Conservation (phyloP, 306 rosid genomes). For the Potentilla sterilis region DNA sequence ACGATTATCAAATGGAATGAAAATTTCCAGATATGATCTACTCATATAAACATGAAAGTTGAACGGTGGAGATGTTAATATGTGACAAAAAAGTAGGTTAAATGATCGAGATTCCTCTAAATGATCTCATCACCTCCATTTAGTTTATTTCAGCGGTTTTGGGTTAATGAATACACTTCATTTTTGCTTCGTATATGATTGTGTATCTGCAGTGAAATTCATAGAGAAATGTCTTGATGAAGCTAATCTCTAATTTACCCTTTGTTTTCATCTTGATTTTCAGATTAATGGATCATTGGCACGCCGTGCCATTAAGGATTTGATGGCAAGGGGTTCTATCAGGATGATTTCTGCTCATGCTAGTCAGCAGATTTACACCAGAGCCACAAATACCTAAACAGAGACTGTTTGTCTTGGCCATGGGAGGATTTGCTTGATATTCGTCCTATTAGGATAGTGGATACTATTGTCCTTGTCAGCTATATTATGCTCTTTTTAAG, state of each 20-base stretch:
- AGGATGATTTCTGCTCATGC: conserved; percentile 29
- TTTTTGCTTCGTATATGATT: not conserved
- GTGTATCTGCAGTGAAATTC: not conserved
- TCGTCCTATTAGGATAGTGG: not conserved
- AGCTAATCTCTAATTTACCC: too few relatives aligned
- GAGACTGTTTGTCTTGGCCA: not conserved
- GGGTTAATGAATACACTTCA: not conserved
- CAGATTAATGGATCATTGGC: conserved; percentile 12
- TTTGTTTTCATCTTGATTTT: not conserved
- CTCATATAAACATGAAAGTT: too few relatives aligned
- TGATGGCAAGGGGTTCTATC: conserved; percentile 31
- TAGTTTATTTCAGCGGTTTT: too few relatives aligned
- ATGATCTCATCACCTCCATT: too few relatives aligned
- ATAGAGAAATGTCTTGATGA: too few relatives aligned
- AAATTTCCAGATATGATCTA: too few relatives aligned
- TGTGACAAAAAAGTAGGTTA: too few relatives aligned
- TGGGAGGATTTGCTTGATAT: not conserved
- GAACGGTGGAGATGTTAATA: too few relatives aligned
- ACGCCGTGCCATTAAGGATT: conserved; percentile 25
- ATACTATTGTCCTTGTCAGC: not conserved
- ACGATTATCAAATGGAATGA: too few relatives aligned
- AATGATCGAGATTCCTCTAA: too few relatives aligned
- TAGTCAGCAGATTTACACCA: conserved; percentile 32
- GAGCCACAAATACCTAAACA: conserved; percentile 32
- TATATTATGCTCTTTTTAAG: not conserved